Conservation (phyloP, 2,329 filamentous ascomycete genomes). For the Fusarium keratoplasticum region DNA sequence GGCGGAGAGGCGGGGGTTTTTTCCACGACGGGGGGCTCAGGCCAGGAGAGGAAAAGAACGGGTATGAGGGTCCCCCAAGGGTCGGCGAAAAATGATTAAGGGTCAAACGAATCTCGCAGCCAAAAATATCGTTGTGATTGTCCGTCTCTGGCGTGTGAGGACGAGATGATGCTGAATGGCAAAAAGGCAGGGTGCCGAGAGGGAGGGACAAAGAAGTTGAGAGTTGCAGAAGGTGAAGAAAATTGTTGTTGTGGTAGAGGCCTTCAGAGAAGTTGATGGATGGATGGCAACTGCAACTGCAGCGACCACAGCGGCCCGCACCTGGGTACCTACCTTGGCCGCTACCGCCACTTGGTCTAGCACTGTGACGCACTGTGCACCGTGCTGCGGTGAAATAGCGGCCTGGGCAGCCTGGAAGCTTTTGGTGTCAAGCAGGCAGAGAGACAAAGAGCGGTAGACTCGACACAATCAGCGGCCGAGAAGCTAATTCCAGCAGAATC, state of each 20-base stretch:
- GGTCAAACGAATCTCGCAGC: constrained; percentile 37
- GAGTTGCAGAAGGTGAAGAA: background rate
- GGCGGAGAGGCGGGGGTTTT: constrained; percentile 47
- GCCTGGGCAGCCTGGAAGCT: background rate
- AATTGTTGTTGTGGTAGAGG: constrained; percentile 18
- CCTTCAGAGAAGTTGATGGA: constrained; percentile 9
- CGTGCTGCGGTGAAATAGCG: constrained; percentile 7
- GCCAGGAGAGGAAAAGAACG: constrained; percentile 43
- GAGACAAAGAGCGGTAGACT: background rate
- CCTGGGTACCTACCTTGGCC: constrained; percentile 7
- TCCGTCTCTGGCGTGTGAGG: constrained; percentile 24
- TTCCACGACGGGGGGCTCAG: constrained; percentile 35
- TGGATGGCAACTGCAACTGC: constrained; percentile 18
- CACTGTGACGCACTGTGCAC: constrained; percentile 30
- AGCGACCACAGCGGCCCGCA: constrained; percentile 14
- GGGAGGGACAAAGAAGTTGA: constrained; percentile 16
- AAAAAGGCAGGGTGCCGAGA: constrained; percentile 22
- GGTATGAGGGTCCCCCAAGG: constrained; percentile 33
- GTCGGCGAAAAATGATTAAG: constrained; percentile 15
- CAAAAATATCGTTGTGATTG: constrained; percentile 26
- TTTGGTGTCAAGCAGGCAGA: background rate
- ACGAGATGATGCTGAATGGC: constrained; percentile 16
- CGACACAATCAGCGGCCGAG: background rate
- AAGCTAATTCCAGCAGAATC: background rate
- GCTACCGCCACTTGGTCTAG: constrained; percentile 30